Percentiles rank a stretch among this genome's conserved stretches.
Evolutionary conservation across 2,329 filamentous ascomycete genomes (phyloP).

Genomic region (Huntiella moniliformis): DNA sequence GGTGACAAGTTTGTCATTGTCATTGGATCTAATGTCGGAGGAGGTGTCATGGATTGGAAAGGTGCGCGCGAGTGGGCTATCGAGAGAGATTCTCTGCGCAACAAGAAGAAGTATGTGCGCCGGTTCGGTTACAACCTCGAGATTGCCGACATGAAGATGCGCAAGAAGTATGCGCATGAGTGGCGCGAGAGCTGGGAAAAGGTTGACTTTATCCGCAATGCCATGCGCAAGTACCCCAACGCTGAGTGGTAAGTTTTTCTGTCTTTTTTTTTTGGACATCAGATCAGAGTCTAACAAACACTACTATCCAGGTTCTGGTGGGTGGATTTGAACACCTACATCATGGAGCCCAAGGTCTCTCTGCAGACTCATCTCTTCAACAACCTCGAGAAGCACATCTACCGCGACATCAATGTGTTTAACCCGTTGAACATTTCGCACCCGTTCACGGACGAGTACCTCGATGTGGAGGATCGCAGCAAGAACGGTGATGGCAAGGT

Average conservation of each 20-base stretch:
- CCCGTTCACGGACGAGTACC: constrained; percentile 52
- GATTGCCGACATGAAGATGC: constrained; percentile 95
- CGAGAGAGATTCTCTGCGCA: constrained; percentile 84
- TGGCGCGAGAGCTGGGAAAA: constrained; percentile 99
- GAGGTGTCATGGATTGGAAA: constrained; percentile 98
- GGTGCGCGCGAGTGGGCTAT: constrained; percentile 95
- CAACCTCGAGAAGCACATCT: constrained; percentile 51
- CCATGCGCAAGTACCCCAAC: constrained; percentile 81
- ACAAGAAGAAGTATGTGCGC: constrained; percentile 76
- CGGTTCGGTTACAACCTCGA: constrained; percentile 92
- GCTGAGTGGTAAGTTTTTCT: constrained; percentile 68
- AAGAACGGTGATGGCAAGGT: constrained; percentile 56
- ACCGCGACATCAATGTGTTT: constrained; percentile 90
- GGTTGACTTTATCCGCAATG: constrained; percentile 77
- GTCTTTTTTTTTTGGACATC: background rate
- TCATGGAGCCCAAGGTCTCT: constrained; percentile 90
- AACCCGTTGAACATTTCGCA: constrained; percentile 91
- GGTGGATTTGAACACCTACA: constrained; percentile 91
- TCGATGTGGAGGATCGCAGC: constrained; percentile 58
- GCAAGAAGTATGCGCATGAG: constrained; percentile 96
- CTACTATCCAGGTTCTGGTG: constrained; percentile 74
- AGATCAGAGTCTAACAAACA: background rate
- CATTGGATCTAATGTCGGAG: constrained; percentile 79
- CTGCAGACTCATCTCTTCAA: constrained; percentile 84
- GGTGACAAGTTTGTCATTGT: constrained; percentile 89